These are phyloP conservation scores for Cytospora mali DNA, from an alignment of 2,329 filamentous ascomycete genomes.

Conservation along the genomic window DNA sequence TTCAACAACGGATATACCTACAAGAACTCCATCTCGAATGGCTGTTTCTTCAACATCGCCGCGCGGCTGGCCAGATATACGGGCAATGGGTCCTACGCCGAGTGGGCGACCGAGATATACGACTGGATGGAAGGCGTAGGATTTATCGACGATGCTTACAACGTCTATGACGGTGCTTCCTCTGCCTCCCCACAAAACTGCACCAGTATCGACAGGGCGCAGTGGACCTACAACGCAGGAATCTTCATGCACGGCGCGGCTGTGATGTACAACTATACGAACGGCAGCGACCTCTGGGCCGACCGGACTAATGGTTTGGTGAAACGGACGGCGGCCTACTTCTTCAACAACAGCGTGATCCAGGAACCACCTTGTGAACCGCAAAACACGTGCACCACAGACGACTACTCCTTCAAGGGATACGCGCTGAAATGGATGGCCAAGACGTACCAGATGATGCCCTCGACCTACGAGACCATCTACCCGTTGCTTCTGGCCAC, in stretches of 20 bases:
- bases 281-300: slow-evolving; percentile 57
- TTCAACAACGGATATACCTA: slow-evolving; percentile 78
- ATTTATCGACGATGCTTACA: slow-evolving; percentile 57
- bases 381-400: slow-evolving; percentile 62
- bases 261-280: slow-evolving; percentile 67
- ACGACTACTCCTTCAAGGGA: slow-evolving; percentile 74
- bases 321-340: slow-evolving; percentile 48
- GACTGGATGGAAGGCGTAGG: slow-evolving; percentile 57
- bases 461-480: slow-evolving; percentile 57
- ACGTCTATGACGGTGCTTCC: slow-evolving; percentile 64
- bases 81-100: slow-evolving; percentile 62
- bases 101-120: slow-evolving; percentile 60
- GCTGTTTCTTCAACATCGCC: slow-evolving; percentile 61
- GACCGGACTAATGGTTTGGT: slow-evolving; percentile 57
- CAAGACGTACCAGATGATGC: slow-evolving; percentile 61
- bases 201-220: slow-evolving; percentile 58
- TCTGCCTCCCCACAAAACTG: slow-evolving; percentile 58
- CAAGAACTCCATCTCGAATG: slow-evolving; percentile 67
- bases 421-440: slow-evolving; percentile 68
- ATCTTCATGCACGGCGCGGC: slow-evolving; percentile 65
- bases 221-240: slow-evolving; percentile 69
- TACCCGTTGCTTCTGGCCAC: slow-evolving; percentile 59
- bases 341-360: slow-evolving; percentile 60
- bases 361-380: slow-evolving; percentile 68
- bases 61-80: slow-evolving; percentile 71